A percentile compares a stretch with the other conserved stretches of the same genome.
Conservation (phyloP, 2,329 filamentous ascomycete genomes). For the Fusarium sp. region DNA sequence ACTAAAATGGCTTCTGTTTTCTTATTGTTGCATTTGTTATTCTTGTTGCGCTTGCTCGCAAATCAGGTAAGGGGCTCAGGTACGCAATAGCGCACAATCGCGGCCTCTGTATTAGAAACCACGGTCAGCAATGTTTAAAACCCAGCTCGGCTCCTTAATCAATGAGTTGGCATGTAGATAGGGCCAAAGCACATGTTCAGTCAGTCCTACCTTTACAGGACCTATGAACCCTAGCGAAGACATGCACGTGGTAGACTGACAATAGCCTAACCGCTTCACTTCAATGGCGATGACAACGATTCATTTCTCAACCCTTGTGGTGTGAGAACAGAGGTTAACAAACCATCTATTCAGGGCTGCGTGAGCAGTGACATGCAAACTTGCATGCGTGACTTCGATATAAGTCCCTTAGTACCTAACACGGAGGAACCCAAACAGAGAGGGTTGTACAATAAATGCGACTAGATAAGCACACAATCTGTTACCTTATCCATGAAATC, state of each 20-base stretch:
- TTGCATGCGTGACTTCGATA: not conserved
- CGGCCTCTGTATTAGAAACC: not conserved
- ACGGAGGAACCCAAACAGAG: not conserved
- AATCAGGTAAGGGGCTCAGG: not conserved
- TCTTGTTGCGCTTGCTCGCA: not conserved
- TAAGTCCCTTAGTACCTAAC: not conserved
- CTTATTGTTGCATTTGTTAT: not conserved
- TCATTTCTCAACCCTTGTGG: not conserved
- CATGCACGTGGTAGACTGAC: not conserved
- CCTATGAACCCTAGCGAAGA: not conserved
- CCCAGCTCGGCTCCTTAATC: not conserved
- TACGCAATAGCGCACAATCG: not conserved
- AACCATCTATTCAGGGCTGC: not conserved
- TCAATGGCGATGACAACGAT: not conserved
- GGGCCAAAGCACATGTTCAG: not conserved
- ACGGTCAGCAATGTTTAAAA: not conserved
- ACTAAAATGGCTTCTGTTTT: not conserved
- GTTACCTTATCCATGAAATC: not conserved
- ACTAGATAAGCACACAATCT: not conserved
- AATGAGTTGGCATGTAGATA: not conserved
- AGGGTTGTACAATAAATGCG: not conserved
- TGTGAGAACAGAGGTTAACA: not conserved
- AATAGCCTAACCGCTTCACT: not conserved
- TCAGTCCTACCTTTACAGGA: not conserved
- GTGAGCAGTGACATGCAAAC: not conserved